Base-by-base conservation (phyloP, 768 basidiomycete genomes). In the Neoboletus magnificus region DNA sequence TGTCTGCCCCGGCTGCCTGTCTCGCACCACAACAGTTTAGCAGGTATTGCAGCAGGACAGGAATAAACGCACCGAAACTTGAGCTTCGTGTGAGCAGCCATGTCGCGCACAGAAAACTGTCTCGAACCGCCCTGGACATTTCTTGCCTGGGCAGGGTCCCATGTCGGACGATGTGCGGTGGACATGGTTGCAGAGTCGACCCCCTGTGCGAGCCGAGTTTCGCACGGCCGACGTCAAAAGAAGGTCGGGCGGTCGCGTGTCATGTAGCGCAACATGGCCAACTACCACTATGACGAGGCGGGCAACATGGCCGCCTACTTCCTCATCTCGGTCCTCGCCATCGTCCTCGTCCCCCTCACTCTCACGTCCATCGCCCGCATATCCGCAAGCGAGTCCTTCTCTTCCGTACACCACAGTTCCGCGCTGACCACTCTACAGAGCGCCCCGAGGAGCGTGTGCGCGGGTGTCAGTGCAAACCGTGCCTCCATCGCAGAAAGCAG, bases 31-130 rank as follows among this genome's bases (percentile, higher is more conserved):
- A 2, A 11, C 5, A 7, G 1, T 9, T 25, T 46, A 50, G 41
- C 16, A 22, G 1, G 40, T n/a, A 9, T 5, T 4, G n/a, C 20
- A 1, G 6, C 22, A 8, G 6, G 27, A 23, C 1, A 8, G 3
- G 5, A 1, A 5, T 1, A 11, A 33, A 68, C 82, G 52, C 56
- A 91, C 86, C 96, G 86, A 75, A 99, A 99, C 77, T 99, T 99
- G 63, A 99, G 88, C 73, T 97, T 96, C 2, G 96, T 99, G 71
- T 98, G 91, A 3, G 92, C 80, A 7, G 96, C 92, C 83, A 98
- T 89, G 70, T 97, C 93, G 58, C 91, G 84, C 66, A 91, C 88
- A 5, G 93, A 96, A 76, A 87, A 93, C 67, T 96, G 93, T 55
- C 92, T 84, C 49, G 93, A 94, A 55, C 92, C 93, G 4, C 90